Conservation (phyloP, 2,329 filamentous ascomycete species). For the Chrysoporthe austroafricana region DNA sequence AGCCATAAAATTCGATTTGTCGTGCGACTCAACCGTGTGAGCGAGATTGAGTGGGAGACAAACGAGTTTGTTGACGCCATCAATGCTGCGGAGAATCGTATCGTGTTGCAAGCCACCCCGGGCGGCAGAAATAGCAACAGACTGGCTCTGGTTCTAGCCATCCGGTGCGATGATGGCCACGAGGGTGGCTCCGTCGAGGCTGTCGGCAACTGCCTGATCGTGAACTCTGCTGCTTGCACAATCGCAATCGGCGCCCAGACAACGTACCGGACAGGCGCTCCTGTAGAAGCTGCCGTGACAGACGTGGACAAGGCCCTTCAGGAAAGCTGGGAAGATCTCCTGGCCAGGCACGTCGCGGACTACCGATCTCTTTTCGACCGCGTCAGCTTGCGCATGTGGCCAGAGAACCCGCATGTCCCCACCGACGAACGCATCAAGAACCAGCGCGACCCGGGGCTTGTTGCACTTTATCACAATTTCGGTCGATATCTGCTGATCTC, state of each 20-base stretch:
- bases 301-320: conserved; percentile 34
- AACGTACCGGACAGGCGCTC: conserved; percentile 40
- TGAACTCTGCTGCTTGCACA: conserved; percentile 41
- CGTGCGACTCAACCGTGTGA: conserved; percentile 42
- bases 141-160: conserved; percentile 38
- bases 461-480: conserved; percentile 43
- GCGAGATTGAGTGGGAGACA: conserved; percentile 47
- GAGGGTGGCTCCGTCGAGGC: conserved; percentile 36
- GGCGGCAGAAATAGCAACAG: conserved; percentile 41
- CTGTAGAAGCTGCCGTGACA: conserved; percentile 34
- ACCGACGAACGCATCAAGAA: conserved; percentile 31
- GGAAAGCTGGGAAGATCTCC: conserved; percentile 29
- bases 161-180: conserved; percentile 33
- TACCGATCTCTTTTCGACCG: conserved; percentile 33
- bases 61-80: conserved; percentile 49
- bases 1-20: conserved; percentile 30
- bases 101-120: conserved; percentile 43
- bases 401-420: conserved; percentile 30
- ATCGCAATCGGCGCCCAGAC: conserved; percentile 46
- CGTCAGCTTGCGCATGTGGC: conserved; percentile 33
- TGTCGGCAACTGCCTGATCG: conserved; percentile 41
- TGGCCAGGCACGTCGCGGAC: conserved; percentile 32
- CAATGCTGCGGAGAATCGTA: conserved; percentile 33
- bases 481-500: conserved; percentile 45
- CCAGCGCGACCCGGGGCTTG: conserved; percentile 32